These are phyloP conservation scores for Capronia coronata DNA, from an alignment of 2,329 filamentous ascomycete species.

Conservation along the genomic window DNA sequence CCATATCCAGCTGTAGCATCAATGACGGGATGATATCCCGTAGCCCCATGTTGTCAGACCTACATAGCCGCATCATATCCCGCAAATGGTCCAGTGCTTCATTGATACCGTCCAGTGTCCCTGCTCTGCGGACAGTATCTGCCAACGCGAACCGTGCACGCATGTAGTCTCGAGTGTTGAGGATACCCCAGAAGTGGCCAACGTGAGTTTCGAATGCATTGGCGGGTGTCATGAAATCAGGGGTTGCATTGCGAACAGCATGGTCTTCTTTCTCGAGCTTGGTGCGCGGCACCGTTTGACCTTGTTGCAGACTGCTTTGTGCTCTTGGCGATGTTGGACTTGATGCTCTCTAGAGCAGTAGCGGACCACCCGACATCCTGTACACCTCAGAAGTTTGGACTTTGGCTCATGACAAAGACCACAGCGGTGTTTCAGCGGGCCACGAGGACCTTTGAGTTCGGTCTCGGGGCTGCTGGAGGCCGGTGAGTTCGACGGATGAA, in stretches of 20 bases:
- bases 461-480: background rate
- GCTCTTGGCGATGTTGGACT: conserved; percentile 32
- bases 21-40: conserved; percentile 39
- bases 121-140: conserved; percentile 33
- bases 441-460: conserved; percentile 6
- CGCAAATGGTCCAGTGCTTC: conserved; percentile 37
- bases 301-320: conserved; percentile 39
- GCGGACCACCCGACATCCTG: conserved; percentile 38
- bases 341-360: conserved; percentile 47
- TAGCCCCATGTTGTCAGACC: conserved; percentile 43
- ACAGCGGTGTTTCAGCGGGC: conserved; percentile 25
- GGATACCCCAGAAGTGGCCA: conserved; percentile 42
- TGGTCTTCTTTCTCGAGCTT: conserved; percentile 36
- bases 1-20: conserved; percentile 43
- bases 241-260: conserved; percentile 32
- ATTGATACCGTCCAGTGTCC: conserved; percentile 35
- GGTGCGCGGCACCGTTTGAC: conserved; percentile 33
- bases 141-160: conserved; percentile 33
- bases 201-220: conserved; percentile 37
- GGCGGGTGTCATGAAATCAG: conserved; percentile 29
- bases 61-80: conserved; percentile 43
- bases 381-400: conserved; percentile 36
- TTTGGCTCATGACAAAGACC: conserved; percentile 28
- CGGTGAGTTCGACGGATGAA: too few relatives aligned
- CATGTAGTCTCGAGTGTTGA: conserved; percentile 44